Percentiles rank a stretch among this genome's conserved stretches.
These are phyloP conservation scores for Fraxinus americana DNA, from an alignment of 257 asterid species.

Conservation along the genomic window DNA sequence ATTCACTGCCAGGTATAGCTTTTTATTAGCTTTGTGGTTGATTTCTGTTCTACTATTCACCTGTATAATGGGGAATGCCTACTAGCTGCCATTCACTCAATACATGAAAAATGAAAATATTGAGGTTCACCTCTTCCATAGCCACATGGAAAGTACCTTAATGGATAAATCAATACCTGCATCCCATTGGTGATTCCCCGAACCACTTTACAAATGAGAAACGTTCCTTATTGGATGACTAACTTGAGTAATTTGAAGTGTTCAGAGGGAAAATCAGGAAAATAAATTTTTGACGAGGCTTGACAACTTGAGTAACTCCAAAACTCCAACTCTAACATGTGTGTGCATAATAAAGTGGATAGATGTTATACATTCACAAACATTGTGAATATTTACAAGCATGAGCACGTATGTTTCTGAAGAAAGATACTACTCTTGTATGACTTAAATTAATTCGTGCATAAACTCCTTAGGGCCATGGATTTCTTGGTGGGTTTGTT, in stretches of 20 bases:
- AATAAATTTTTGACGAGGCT: not conserved
- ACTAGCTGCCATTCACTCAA: not conserved
- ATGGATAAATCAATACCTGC: not conserved
- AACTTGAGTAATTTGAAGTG: not conserved
- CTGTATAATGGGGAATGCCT: not conserved
- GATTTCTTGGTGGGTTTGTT: conserved; percentile 89
- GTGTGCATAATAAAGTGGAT: not conserved
- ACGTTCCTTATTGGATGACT: not conserved
- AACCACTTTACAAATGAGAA: not conserved
- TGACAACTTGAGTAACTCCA: not conserved
- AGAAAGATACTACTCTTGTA: not conserved
- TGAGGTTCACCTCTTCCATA: not conserved
- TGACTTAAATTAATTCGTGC: conserved; percentile 8
- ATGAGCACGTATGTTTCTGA: conserved; percentile 12
- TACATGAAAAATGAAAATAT: not conserved
- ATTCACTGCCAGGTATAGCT: not conserved
- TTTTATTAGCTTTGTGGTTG: conserved; percentile 14
- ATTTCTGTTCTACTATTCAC: conserved; percentile 10
- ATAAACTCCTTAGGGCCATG: conserved; percentile 74
- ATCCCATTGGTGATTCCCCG: too few species aligned
- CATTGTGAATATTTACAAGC: conserved; percentile 11
- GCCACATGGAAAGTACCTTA: not conserved
- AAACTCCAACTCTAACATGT: not conserved
- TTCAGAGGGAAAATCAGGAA: not conserved
- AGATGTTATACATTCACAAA: not conserved